These are phyloP conservation scores for Amphichorda felina DNA, from an alignment of 2,329 filamentous ascomycete species.

Conservation along the genomic window DNA sequence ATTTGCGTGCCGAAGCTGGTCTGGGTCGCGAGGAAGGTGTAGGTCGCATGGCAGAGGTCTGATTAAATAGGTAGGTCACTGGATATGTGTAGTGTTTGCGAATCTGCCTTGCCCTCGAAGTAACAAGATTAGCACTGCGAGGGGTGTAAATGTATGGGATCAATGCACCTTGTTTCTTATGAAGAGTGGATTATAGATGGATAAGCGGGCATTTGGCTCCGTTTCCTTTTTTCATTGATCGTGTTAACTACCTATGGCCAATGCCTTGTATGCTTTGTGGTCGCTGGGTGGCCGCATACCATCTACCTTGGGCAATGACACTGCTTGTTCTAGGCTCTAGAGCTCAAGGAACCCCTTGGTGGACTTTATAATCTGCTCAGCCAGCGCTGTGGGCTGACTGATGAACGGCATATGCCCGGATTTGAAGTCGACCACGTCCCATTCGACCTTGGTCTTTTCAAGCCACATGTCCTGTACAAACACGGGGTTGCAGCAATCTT, in stretches of 20 bases:
- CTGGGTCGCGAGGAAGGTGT: conserved; percentile 1
- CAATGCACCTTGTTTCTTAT: too few species aligned
- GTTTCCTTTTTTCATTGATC: too few species aligned
- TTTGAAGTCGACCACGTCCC: conserved; percentile 1
- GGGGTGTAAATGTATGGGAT: too few species aligned
- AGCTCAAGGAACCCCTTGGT: background rate
- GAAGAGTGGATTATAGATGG: background rate
- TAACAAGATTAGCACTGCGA: too few species aligned
- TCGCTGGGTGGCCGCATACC: too few species aligned
- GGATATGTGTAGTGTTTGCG: background rate
- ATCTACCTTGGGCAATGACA: too few species aligned
- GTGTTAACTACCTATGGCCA: too few species aligned
- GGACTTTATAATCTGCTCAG: conserved; percentile 1
- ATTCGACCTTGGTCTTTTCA: background rate
- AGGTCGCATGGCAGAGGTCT: background rate
- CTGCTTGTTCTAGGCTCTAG: too few species aligned
- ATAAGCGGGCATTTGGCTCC: too few species aligned
- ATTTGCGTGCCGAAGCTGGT: conserved; percentile 3
- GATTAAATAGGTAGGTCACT: background rate
- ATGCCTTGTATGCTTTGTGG: too few species aligned
- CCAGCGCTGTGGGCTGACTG: background rate
- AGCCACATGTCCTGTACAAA: conserved; percentile 1
- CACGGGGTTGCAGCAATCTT: background rate
- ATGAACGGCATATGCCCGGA: conserved; percentile 1
- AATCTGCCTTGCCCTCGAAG: too few species aligned